Evolutionary conservation across 495 filamentous ascomycete species (phyloP).

Genomic region (Penicillium lagena): DNA sequence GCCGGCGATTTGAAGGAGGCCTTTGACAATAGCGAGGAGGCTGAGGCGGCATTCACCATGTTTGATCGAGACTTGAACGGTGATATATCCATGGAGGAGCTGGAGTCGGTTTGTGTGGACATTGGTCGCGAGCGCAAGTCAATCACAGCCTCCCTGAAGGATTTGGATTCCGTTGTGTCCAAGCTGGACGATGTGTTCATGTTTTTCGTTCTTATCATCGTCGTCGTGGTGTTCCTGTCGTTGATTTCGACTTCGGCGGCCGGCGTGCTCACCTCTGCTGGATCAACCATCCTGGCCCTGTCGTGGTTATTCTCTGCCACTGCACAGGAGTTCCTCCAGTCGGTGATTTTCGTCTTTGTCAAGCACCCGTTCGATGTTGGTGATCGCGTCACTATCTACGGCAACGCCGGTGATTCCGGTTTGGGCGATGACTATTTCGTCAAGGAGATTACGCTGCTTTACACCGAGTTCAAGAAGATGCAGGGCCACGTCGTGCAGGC

Average conservation of each 20-base stretch:
- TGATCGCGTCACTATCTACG: constrained; percentile 86
- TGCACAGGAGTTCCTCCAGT: constrained; percentile 88
- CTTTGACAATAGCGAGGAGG: constrained; percentile 81
- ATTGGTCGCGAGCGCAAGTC: constrained; percentile 93
- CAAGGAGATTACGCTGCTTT: constrained; percentile 88
- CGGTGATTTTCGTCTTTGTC: constrained; percentile 91
- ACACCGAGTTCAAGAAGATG: constrained; percentile 98
- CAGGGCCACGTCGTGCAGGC: constrained; percentile 94
- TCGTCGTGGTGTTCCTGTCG: constrained; percentile 78
- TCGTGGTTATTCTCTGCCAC: constrained; percentile 91
- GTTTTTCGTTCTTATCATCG: constrained; percentile 74
- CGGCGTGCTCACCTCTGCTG: constrained; percentile 76
- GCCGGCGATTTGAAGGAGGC: constrained; percentile 72
- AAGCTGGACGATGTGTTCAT: constrained; percentile 85
- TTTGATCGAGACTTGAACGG: constrained; percentile 98
- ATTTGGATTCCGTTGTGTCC: constrained; percentile 89
- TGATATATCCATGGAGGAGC: constrained; percentile 92
- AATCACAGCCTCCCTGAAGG: constrained; percentile 89
- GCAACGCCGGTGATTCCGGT: constrained; percentile 72
- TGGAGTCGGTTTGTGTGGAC: constrained; percentile 89
- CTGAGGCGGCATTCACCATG: constrained; percentile 85
- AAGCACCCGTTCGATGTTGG: constrained; percentile 98
- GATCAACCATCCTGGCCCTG: constrained; percentile 77
- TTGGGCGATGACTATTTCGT: constrained; percentile 92
- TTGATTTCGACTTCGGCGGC: constrained; percentile 86